These are phyloP conservation scores for Aspergillus intermedius DNA, from an alignment of 2,329 filamentous ascomycete species.

Conservation along the genomic window DNA sequence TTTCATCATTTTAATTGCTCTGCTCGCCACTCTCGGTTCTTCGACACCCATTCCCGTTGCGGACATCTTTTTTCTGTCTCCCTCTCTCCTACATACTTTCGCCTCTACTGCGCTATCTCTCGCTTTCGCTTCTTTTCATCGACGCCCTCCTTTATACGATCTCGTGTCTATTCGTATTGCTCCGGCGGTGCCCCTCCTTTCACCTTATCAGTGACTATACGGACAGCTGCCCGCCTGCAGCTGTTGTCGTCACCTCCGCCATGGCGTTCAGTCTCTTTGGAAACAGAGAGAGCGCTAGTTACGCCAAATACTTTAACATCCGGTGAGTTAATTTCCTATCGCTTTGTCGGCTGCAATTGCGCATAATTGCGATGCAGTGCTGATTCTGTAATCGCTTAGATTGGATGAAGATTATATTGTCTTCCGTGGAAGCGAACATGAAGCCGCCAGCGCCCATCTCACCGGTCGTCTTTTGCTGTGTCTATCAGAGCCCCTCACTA, in stretches of 20 bases:
- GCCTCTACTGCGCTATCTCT: neutral
- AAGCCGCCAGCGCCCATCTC: conserved; percentile 67
- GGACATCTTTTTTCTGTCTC: neutral
- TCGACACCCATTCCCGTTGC: neutral
- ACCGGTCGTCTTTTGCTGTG: conserved; percentile 70
- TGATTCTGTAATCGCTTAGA: conserved; percentile 37
- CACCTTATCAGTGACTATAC: neutral
- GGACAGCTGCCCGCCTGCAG: conserved; percentile 14
- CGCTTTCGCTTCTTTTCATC: neutral
- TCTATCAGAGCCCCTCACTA: conserved; percentile 59
- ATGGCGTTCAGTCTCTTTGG: conserved; percentile 45
- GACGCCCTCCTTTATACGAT: neutral
- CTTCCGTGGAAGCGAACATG: conserved; percentile 66
- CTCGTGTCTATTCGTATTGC: no score
- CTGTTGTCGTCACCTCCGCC: conserved; percentile 12
- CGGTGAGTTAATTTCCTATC: conserved; percentile 27
- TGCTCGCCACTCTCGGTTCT: conserved; percentile 2
- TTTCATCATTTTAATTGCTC: neutral
- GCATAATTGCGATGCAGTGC: neutral
- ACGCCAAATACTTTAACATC: conserved; percentile 46
- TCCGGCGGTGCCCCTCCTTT: no score
- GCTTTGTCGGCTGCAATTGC: neutral
- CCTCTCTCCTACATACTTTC: neutral
- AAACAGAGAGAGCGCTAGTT: conserved; percentile 35
- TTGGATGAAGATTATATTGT: conserved; percentile 74